A percentile compares a stretch with the other conserved stretches of the same genome.
Conservation (phyloP, 305 asterid genomes). For the Solanum hybrid region DNA sequence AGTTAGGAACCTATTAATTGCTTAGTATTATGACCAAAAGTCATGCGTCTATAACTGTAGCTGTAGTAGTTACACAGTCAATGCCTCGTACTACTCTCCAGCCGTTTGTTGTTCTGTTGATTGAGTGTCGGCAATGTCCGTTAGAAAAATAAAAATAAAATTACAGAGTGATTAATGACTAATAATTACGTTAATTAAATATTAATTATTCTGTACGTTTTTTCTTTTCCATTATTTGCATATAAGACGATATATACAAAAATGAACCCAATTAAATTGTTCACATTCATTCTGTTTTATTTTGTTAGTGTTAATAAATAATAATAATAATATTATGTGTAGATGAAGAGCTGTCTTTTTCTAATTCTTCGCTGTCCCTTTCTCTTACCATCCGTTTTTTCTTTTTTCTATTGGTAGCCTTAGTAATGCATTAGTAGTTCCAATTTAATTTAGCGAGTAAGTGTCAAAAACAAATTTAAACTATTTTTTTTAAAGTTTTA, state of each 20-base stretch:
- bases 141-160: neutral
- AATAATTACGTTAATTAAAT: constrained; percentile 9
- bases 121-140: constrained; percentile 30
- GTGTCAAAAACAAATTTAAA: neutral
- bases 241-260: neutral
- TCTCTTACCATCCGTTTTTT: constrained; percentile 33
- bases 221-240: neutral
- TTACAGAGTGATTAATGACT: constrained; percentile 14
- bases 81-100: neutral
- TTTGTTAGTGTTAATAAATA: neutral
- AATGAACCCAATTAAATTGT: neutral
- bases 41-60: neutral
- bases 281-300: neutral
- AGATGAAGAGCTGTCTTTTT: constrained; percentile 24
- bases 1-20: neutral
- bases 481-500: accelerated
- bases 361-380: constrained; percentile 27
- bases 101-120: constrained; percentile 9
- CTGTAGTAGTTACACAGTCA: neutral
- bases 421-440: neutral
- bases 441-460: neutral
- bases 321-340: neutral
- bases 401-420: neutral
- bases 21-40: neutral
- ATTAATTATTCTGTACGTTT: neutral